A percentile compares a stretch with the other conserved stretches of the same genome.
Conservation (phyloP, 768 basidiomycete genomes). For the Chalciporus piperatus region DNA sequence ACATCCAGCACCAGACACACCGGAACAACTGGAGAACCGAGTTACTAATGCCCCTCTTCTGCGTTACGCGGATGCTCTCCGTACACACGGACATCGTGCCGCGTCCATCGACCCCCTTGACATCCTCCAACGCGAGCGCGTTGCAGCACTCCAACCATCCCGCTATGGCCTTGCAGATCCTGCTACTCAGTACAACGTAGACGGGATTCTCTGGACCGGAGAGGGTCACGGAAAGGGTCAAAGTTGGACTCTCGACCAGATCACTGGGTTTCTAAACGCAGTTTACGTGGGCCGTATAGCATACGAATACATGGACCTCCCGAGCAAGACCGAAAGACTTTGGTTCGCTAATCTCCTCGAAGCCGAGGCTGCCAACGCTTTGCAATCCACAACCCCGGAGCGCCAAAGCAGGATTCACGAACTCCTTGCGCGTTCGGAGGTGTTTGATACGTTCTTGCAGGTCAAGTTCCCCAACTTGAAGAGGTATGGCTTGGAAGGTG, state of each 20-base stretch:
- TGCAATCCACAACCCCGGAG: constrained; percentile 28
- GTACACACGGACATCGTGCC: constrained; percentile 83
- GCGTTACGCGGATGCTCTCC: constrained; percentile 85
- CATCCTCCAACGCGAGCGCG: constrained; percentile 77
- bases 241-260: constrained; percentile 69
- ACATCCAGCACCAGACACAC: constrained; percentile 46
- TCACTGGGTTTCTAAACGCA: constrained; percentile 62
- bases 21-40: constrained; percentile 65
- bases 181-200: constrained; percentile 58
- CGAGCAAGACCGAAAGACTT: constrained; percentile 77
- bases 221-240: constrained; percentile 23
- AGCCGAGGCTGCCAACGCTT: constrained; percentile 35
- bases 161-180: constrained; percentile 72
- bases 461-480: constrained; percentile 87
- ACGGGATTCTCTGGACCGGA: constrained; percentile 78
- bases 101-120: constrained; percentile 87
- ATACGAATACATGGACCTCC: constrained; percentile 91
- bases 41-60: constrained; percentile 71
- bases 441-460: constrained; percentile 82
- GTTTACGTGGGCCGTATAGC: constrained; percentile 85
- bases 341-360: constrained; percentile 91
- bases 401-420: constrained; percentile 59
- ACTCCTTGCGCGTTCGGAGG: constrained; percentile 73
- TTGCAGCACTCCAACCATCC: constrained; percentile 70
- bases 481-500: constrained; percentile 87